phyloP scores from a whole-genome alignment of 495 filamentous ascomycete genomes.

The Penicillium mononematosum region DNA sequence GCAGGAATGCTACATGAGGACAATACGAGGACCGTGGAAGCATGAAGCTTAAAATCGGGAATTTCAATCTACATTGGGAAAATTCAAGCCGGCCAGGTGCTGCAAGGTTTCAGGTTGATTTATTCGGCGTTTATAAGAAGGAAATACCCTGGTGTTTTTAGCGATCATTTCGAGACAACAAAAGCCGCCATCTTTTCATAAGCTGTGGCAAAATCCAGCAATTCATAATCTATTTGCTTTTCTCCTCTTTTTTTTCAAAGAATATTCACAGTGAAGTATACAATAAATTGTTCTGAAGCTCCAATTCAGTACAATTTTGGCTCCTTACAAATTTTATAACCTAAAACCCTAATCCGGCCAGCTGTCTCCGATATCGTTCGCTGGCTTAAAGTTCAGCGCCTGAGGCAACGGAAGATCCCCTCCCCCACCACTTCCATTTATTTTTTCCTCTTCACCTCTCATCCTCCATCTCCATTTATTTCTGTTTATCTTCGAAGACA shows the following conservation, averaged over 20 bases:
- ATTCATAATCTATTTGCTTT: background rate
- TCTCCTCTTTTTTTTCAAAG: background rate
- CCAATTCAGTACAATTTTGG: background rate
- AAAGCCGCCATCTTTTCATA: background rate
- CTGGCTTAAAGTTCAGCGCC: conserved; percentile 11
- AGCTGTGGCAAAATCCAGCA: background rate
- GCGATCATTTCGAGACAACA: conserved; percentile 5
- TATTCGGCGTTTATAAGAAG: conserved; percentile 22
- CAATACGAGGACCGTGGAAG: conserved; percentile 1
- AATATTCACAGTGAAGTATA: background rate
- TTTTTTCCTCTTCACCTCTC: conserved; percentile 17
- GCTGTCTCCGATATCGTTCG: conserved; percentile 32
- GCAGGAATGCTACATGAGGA: conserved; percentile 18
- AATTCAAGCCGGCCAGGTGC: background rate
- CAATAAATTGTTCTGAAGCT: background rate
- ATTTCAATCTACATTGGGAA: background rate
- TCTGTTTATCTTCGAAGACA: conserved; percentile 19
- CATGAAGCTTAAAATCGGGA: conserved; percentile 3
- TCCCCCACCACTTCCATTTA: conserved; percentile 25
- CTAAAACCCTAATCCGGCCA: conserved; percentile 22
- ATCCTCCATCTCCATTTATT: conserved; percentile 7
- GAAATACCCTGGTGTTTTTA: conserved; percentile 27
- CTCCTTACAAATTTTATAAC: conserved; percentile 12
- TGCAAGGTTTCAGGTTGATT: background rate
- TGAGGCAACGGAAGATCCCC: conserved; percentile 30